phyloP scores from a whole-genome alignment of 2,329 filamentous ascomycete genomes.

The Dothideomycetidae sp. region DNA sequence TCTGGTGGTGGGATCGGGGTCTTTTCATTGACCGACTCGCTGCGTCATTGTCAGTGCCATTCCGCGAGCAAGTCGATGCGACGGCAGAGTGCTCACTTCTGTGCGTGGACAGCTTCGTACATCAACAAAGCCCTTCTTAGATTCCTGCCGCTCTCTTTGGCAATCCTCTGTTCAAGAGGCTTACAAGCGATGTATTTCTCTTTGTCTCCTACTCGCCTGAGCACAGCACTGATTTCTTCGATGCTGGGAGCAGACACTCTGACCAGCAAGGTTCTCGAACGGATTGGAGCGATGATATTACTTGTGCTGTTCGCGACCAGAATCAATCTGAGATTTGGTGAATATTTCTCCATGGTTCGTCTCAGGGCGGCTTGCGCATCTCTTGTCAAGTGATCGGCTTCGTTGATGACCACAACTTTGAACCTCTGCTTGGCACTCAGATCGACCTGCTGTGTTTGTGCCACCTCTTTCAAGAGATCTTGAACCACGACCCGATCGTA shows the following conservation, averaged over 20 bases:
- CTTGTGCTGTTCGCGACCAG: constrained; percentile 89
- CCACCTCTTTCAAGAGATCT: constrained; percentile 91
- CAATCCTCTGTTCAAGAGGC: constrained; percentile 69
- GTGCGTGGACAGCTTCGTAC: constrained; percentile 93
- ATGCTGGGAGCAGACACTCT: constrained; percentile 81
- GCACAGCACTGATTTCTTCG: constrained; percentile 65
- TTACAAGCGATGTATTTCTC: constrained; percentile 70
- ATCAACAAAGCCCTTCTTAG: constrained; percentile 80
- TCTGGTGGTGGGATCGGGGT: constrained; percentile 89
- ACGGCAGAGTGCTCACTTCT: constrained; percentile 67
- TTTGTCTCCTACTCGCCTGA: constrained; percentile 56
- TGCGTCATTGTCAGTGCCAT: constrained; percentile 30
- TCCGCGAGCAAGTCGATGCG: neutral
- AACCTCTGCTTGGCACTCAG: constrained; percentile 78
- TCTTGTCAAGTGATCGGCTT: constrained; percentile 83
- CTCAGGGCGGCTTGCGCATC: constrained; percentile 92
- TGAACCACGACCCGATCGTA: constrained; percentile 95
- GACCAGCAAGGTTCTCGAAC: constrained; percentile 79
- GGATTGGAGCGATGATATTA: constrained; percentile 97
- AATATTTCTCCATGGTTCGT: constrained; percentile 98
- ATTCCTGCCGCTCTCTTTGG: constrained; percentile 80
- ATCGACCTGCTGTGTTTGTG: constrained; percentile 98
- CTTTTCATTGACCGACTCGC: constrained; percentile 76
- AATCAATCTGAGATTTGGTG: constrained; percentile 82
- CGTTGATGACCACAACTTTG: constrained; percentile 98